Percentiles rank a stretch among this genome's conserved stretches.
Conservation (phyloP, 192 early-diverging fungal genomes). For the Paraglomus brasilianum region DNA sequence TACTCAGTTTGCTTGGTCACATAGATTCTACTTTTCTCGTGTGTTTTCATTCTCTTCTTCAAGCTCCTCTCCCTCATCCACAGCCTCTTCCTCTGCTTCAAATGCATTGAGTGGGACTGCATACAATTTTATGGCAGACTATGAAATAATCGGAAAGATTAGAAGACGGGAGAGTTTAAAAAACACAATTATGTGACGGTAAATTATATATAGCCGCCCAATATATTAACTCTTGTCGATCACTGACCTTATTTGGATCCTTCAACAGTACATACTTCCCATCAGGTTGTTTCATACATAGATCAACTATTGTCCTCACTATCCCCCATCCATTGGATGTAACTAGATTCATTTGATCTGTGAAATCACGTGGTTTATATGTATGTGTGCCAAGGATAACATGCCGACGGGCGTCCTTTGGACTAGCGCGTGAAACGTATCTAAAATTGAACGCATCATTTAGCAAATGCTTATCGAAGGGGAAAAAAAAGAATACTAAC, state of each 20-base stretch:
- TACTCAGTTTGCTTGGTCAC: too few relatives aligned
- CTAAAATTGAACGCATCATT: conserved; percentile 18
- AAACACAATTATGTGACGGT: too few relatives aligned
- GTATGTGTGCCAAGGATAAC: conserved; percentile 78
- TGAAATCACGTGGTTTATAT: conserved; percentile 89
- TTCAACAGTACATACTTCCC: conserved; percentile 94
- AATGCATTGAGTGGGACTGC: conserved; percentile 70
- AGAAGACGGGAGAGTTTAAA: neutral
- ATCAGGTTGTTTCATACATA: conserved; percentile 82
- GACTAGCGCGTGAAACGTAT: conserved; percentile 72
- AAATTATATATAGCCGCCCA: too few relatives aligned
- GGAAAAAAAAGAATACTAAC: neutral
- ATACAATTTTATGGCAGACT: conserved; percentile 78
- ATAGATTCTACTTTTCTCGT: conserved; percentile 31
- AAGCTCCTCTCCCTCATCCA: conserved; percentile 47
- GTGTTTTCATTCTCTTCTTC: conserved; percentile 39
- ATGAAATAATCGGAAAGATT: neutral
- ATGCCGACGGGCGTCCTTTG: conserved; percentile 80
- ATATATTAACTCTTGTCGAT: too few relatives aligned
- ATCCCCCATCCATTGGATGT: conserved; percentile 94
- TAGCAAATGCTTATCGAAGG: neutral
- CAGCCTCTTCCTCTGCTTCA: conserved; percentile 50
- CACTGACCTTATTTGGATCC: conserved; percentile 85
- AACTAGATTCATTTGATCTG: conserved; percentile 82
- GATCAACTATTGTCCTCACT: conserved; percentile 88